A percentile compares a stretch with the other conserved stretches of the same genome.
phyloP scores from a whole-genome alignment of 83 land plant species.

The Diphasiastrum complanatum region DNA sequence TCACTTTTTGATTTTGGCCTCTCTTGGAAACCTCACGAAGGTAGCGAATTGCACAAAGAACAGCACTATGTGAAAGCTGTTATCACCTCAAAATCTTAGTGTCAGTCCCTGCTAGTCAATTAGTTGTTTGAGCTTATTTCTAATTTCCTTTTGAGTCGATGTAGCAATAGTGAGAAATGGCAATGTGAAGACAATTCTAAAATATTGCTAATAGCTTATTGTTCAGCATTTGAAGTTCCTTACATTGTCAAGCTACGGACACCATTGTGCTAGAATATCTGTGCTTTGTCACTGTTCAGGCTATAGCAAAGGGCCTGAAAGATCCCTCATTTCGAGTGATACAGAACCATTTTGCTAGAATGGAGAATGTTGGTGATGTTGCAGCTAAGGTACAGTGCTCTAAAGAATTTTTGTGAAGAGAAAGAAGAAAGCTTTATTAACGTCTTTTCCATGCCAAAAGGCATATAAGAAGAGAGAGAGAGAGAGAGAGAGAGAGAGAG shows the following conservation, averaged over 20 bases:
- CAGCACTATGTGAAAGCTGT: background rate
- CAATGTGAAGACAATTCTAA: too few relatives aligned
- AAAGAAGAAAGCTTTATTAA: too few relatives aligned
- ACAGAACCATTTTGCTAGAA: slow-evolving; percentile 91
- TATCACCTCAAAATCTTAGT: background rate
- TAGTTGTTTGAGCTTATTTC: too few relatives aligned
- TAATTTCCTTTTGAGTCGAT: too few relatives aligned
- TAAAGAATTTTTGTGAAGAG: too few relatives aligned
- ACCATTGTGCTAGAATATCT: background rate
- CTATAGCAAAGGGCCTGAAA: slow-evolving; percentile 87
- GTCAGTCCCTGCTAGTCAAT: background rate
- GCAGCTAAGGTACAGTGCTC: slow-evolving; percentile 99
- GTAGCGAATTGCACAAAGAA: slow-evolving; percentile 30
- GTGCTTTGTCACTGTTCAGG: slow-evolving; percentile 42
- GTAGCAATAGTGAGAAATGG: too few relatives aligned
- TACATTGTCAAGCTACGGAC: background rate
- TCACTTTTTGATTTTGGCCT: slow-evolving; percentile 79
- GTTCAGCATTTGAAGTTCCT: background rate
- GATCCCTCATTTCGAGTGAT: slow-evolving; percentile 97
- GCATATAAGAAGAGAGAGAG: too few relatives aligned
- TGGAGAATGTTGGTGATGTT: slow-evolving; percentile 91
- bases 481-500: too few relatives aligned
- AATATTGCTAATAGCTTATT: background rate
- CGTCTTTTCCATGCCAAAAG: too few relatives aligned
- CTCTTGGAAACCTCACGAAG: slow-evolving; percentile 91